These are phyloP conservation scores for Starmerella scarabaei DNA, from an alignment of 805 yeast genomes.

Conservation along the genomic window DNA sequence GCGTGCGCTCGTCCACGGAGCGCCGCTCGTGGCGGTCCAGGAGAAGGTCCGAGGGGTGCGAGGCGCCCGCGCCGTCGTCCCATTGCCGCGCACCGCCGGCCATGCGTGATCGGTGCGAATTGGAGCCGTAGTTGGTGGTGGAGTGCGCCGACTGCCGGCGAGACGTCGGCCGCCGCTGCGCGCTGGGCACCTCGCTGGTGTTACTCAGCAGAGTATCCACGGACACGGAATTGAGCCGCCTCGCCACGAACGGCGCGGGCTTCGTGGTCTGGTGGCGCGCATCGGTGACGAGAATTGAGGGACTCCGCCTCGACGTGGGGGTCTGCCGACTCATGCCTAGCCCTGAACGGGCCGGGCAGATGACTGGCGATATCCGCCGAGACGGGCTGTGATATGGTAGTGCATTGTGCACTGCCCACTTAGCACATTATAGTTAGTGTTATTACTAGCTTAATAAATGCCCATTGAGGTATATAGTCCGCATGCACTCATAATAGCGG, in stretches of 20 bases:
- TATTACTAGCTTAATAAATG: too few species aligned
- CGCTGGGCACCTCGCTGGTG: slow-evolving; percentile 80
- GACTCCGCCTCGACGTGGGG: slow-evolving; percentile 75
- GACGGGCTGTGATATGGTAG: too few species aligned
- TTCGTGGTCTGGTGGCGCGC: slow-evolving; percentile 39
- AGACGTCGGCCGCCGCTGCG: slow-evolving; percentile 34
- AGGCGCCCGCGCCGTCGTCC: background rate
- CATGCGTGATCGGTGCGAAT: slow-evolving; percentile 12
- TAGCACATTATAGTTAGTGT: too few species aligned
- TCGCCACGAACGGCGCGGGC: slow-evolving; percentile 39
- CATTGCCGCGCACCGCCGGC: slow-evolving; percentile 7
- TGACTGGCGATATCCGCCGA: too few species aligned
- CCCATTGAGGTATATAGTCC: too few species aligned
- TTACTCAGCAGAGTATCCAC: slow-evolving; percentile 67
- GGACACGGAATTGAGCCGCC: slow-evolving; percentile 61
- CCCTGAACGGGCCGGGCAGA: background rate
- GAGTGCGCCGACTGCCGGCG: slow-evolving; percentile 1
- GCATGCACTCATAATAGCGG: too few species aligned
- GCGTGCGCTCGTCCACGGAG: background rate
- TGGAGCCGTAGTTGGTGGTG: slow-evolving; percentile 9
- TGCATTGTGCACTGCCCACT: background rate
- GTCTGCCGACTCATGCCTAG: slow-evolving; percentile 18
- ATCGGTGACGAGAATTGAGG: slow-evolving; percentile 88
- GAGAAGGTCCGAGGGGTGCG: background rate
- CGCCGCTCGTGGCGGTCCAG: background rate